Base-by-base conservation (phyloP, 2,329 filamentous ascomycete genomes). In the Diatrype stigma region DNA sequence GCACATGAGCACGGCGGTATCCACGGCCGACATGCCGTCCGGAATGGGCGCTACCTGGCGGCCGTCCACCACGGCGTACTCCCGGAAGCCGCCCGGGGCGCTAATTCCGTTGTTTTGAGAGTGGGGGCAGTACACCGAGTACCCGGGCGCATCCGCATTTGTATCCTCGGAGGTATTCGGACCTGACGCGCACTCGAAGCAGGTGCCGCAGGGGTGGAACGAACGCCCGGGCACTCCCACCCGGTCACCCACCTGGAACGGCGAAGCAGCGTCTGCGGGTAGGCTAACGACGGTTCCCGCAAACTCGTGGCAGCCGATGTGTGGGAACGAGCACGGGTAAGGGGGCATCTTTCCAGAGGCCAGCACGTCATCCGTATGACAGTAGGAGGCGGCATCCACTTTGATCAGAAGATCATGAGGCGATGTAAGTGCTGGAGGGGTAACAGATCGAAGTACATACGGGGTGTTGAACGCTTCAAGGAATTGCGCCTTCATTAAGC, bases 371-470 rank as follows among this genome's bases (percentile, higher is more conserved):
- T 66, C 63, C 11, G 72, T 76, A 56, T 76, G 73, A 60, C 72
- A 76, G 56, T 76, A 77, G 1, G 72, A 75, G 10, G 72, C 73
- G 5, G 74, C 74, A 45, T 71, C 67, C 35, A 77, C 73, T 51
- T 68, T 68, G 58, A 77, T 69, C 17, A 77, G 67, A 22, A 77
- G 46, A 51, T 76, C 73, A 53, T 74, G 52, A 3, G 65, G 55
- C 2, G 51, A 53, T 19, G 47, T 42, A 30, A 58, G 62, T n/a
- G 58, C 49, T 3, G 72, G 73, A 6, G 72, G 47, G 2, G 69
- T 65, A 2, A 72, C 59, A 6, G 63, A 55, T 46, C 63, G 63
- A 12, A 76, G 60, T 14, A 49, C 60, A 56, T 75, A 74, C 2
- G 72, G 70, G 5, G 59, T 66, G 50, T 72, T 72, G 63, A 72